Evolutionary conservation across 2,329 filamentous ascomycete genomes (phyloP), one percentile per base, ranked within the genome.

Genomic region (Clathrospora elynae): DNA sequence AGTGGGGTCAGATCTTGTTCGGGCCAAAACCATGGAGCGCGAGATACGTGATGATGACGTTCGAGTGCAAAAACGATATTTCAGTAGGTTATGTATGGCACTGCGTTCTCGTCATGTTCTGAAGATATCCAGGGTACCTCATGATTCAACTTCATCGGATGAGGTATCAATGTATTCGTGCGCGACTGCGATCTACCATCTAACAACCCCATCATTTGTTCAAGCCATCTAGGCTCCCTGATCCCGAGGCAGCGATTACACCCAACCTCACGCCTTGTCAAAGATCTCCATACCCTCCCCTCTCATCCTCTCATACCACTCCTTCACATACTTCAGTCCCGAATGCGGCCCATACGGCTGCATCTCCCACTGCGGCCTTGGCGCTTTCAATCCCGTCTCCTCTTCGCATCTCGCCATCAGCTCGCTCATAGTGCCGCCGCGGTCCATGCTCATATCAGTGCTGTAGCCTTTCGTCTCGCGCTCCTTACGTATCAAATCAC

Each of bases 261-360:
- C 23, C 12, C 5, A 12, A 19, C 14, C 10, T 17, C 41, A 58
- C 4, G 51, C 42, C 7, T 35, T 41, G 33, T 65, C 50, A 62
- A 60, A 67, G 4, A 39, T 51, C 1, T 46, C 41, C 17, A 61
- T 34, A 0, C 62, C 57, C n/a, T 46, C 50, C 26, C 55, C 54
- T 38, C 58, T 53, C 67, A 72, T 72, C 38, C 38, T 65, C 51
- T 62, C 53, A 50, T 73, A 76, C 75, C 75, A 77, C 0, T 66
- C 47, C 51, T 67, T 64, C 25, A 77, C 73, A 59, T 77, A 78
- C 13, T 63, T 53, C 30, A 75, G 32, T 8, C 62, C 63, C 10
- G 68, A 64, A 61, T 78, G 75, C 11, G 75, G 73, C 0, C 75
- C 75, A 59, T 77, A 77, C 0, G 70, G 62, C 24, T 73, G 63